Conservation (phyloP, 2,329 filamentous ascomycete genomes). For the Colletotrichum camelliae region DNA sequence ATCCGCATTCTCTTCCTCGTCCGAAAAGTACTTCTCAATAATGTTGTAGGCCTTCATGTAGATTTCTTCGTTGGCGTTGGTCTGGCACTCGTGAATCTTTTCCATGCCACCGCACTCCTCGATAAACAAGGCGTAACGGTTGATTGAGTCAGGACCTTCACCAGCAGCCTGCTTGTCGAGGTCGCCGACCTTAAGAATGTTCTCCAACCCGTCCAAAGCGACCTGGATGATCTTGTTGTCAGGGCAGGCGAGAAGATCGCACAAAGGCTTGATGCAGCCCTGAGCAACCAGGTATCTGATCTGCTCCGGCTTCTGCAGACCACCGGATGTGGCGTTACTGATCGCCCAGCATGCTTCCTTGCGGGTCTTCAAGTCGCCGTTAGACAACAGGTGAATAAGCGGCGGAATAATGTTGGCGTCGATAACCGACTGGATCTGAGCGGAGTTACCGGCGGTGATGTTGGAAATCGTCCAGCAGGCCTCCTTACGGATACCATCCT, state of each 20-base stretch:
- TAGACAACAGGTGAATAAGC: conserved; percentile 92
- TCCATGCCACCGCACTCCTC: conserved; percentile 99
- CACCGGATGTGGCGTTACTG: conserved; percentile 96
- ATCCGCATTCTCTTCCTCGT: conserved; percentile 93
- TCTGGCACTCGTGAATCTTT: conserved; percentile 99
- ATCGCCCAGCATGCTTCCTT: conserved; percentile 99
- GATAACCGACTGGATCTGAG: conserved; percentile 95
- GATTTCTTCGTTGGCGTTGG: conserved; percentile 99
- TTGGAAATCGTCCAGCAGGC: conserved; percentile 99
- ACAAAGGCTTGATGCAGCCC: conserved; percentile 96
- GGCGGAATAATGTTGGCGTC: conserved; percentile 97
- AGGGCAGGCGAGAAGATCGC: conserved; percentile 92
- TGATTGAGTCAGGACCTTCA: conserved; percentile 79
- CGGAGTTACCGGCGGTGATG: conserved; percentile 97
- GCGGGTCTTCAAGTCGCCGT: conserved; percentile 97
- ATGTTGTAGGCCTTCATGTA: conserved; percentile 99
- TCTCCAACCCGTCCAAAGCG: conserved; percentile 95
- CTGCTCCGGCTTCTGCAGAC: conserved; percentile 98
- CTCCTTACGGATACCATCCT: conserved; percentile 99
- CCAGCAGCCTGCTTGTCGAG: conserved; percentile 93
- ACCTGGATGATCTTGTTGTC: conserved; percentile 99
- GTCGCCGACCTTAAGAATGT: conserved; percentile 98
- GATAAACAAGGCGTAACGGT: conserved; percentile 97
- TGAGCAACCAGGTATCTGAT: conserved; percentile 93
- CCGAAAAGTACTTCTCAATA: conserved; percentile 99